phyloP scores from a whole-genome alignment of 129 eudicot species.

The Pulicaria dysenterica region DNA sequence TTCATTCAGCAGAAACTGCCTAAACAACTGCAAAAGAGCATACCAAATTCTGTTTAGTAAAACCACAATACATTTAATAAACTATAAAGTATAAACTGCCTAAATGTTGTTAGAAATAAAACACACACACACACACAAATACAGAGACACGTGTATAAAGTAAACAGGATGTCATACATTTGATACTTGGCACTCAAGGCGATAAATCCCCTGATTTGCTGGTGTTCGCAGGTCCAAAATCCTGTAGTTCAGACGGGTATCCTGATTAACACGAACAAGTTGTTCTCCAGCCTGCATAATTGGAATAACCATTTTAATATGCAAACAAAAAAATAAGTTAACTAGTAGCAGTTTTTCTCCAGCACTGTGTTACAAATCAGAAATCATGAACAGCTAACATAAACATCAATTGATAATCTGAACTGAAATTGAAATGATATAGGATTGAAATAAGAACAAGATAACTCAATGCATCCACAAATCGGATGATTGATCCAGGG shows the following conservation, averaged over 20 bases:
- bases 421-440: no score
- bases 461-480: no score
- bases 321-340: not conserved
- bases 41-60: not conserved
- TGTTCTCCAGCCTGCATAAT: conserved; percentile 69
- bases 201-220: conserved; percentile 87
- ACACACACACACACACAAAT: not conserved
- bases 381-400: no score
- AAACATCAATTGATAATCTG: no score
- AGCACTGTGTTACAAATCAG: no score
- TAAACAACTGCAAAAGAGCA: conserved; percentile 58
- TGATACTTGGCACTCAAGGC: conserved; percentile 63
- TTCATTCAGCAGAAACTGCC: conserved; percentile 58
- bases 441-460: no score
- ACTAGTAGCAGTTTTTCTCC: not conserved
- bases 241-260: conserved; percentile 78
- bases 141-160: not conserved
- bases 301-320: not conserved
- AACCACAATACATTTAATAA: not conserved
- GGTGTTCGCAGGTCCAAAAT: conserved; percentile 84
- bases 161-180: conserved; percentile 39
- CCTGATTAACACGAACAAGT: conserved; percentile 87
- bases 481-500: no score
- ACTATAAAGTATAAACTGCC: no score
- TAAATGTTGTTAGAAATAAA: no score